phyloP scores from a whole-genome alignment of 1,139 yeast species.

The Nakaseomyces sp. region DNA sequence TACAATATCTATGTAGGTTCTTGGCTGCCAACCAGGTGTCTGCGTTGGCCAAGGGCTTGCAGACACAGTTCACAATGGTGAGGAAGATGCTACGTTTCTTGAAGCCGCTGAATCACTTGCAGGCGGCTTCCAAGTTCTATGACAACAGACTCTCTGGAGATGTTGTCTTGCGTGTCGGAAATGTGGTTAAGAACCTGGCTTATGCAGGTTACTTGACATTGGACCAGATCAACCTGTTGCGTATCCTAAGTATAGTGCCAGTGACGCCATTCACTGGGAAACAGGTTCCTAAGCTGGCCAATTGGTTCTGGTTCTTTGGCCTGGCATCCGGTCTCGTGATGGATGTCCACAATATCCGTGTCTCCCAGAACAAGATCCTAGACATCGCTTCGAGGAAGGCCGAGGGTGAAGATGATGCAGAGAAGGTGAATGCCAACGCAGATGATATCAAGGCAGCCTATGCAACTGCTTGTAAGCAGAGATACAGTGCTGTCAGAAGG shows the following conservation, averaged over 20 bases:
- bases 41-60: constrained; percentile 44
- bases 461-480: constrained; percentile 31
- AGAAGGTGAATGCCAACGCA: constrained; percentile 23
- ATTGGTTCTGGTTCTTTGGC: constrained; percentile 74
- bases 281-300: constrained; percentile 36
- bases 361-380: constrained; percentile 29
- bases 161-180: constrained; percentile 45
- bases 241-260: constrained; percentile 33
- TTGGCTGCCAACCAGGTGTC: constrained; percentile 54
- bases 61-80: constrained; percentile 47
- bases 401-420: constrained; percentile 25
- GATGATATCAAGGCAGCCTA: constrained; percentile 16
- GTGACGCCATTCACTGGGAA: constrained; percentile 32
- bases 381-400: constrained; percentile 14
- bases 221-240: constrained; percentile 67
- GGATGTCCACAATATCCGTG: constrained; percentile 42
- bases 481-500: constrained; percentile 47
- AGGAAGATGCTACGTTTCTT: constrained; percentile 81
- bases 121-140: constrained; percentile 57
- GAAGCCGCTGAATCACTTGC: constrained; percentile 71
- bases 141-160: constrained; percentile 65
- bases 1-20: constrained; percentile 76
- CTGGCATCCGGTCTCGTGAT: constrained; percentile 52
- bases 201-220: constrained; percentile 66
- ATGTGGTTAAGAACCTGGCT: constrained; percentile 57